A percentile compares a stretch with the other conserved stretches of the same genome.
phyloP scores from a whole-genome alignment of 441 rosid species.

The Adansonia madagascariensis region DNA sequence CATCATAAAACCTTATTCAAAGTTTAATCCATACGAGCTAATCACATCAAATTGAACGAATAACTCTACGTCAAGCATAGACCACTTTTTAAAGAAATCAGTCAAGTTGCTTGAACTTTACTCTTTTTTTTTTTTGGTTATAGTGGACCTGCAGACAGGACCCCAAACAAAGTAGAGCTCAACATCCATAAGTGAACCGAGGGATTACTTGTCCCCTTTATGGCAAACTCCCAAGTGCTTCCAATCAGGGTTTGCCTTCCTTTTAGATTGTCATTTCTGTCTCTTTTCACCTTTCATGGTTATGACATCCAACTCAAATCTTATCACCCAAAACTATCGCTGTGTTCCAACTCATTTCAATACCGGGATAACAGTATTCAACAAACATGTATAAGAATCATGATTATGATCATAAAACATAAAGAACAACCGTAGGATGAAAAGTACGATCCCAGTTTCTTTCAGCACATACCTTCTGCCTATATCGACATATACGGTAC shows the following conservation, averaged over 20 bases:
- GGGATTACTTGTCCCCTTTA: slow-evolving; percentile 43
- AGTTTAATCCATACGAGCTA: too few species aligned
- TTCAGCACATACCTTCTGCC: background rate
- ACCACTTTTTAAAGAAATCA: slow-evolving; percentile 31
- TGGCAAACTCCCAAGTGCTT: slow-evolving; percentile 34
- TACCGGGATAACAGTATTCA: background rate
- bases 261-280: slow-evolving; percentile 29
- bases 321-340: background rate
- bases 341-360: background rate
- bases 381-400: background rate
- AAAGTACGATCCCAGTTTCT: background rate
- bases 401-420: background rate
- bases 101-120: slow-evolving; percentile 58
- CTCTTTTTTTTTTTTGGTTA: slow-evolving; percentile 28
- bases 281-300: slow-evolving; percentile 19
- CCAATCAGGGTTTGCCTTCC: slow-evolving; percentile 42
- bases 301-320: slow-evolving; percentile 19
- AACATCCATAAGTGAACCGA: slow-evolving; percentile 37
- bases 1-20: too few species aligned
- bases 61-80: slow-evolving; percentile 42
- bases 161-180: slow-evolving; percentile 6
- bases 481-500: too few species aligned
- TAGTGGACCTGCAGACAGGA: slow-evolving; percentile 34
- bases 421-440: background rate
- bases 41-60: too few species aligned